Evolutionary conservation across 495 filamentous ascomycete genomes (phyloP).

Genomic region (Penicillium simplicissimum): DNA sequence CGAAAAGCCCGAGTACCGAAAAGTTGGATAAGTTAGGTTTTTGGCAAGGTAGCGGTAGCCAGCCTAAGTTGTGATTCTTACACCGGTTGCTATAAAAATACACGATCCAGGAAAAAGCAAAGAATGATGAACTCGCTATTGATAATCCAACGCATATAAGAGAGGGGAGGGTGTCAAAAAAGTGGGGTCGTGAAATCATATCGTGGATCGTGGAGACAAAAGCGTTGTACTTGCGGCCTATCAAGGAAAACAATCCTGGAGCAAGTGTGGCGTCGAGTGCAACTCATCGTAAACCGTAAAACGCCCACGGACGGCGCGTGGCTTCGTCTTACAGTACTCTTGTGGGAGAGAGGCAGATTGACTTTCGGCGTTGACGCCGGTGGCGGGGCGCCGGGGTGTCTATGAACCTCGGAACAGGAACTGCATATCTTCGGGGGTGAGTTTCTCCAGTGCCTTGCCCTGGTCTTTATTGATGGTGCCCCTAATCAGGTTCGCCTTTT

Average conservation of each 20-base stretch:
- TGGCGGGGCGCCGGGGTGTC: slow-evolving; percentile 2
- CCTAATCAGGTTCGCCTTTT: slow-evolving; percentile 94
- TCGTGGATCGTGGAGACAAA: background rate
- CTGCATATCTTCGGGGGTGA: slow-evolving; percentile 88
- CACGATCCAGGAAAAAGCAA: background rate
- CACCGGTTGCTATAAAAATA: background rate
- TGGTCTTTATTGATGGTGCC: slow-evolving; percentile 93
- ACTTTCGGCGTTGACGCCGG: slow-evolving; percentile 1
- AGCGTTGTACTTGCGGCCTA: no score
- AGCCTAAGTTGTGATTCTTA: background rate
- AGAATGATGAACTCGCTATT: background rate
- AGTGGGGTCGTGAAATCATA: slow-evolving; percentile 15
- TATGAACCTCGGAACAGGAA: slow-evolving; percentile 83
- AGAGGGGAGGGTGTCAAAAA: background rate
- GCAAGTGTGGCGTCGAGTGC: slow-evolving; percentile 6
- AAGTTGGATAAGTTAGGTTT: background rate
- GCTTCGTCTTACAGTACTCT: no score
- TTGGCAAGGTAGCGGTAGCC: background rate
- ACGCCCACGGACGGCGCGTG: background rate
- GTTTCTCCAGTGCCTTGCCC: slow-evolving; percentile 75
- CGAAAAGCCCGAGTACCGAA: background rate
- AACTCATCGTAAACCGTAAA: background rate
- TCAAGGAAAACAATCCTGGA: background rate
- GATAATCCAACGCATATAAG: background rate
- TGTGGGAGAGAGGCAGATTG: slow-evolving; percentile 1